phyloP scores from a whole-genome alignment of 352 stramenopile species.

The Globisporangium iwayamae region DNA sequence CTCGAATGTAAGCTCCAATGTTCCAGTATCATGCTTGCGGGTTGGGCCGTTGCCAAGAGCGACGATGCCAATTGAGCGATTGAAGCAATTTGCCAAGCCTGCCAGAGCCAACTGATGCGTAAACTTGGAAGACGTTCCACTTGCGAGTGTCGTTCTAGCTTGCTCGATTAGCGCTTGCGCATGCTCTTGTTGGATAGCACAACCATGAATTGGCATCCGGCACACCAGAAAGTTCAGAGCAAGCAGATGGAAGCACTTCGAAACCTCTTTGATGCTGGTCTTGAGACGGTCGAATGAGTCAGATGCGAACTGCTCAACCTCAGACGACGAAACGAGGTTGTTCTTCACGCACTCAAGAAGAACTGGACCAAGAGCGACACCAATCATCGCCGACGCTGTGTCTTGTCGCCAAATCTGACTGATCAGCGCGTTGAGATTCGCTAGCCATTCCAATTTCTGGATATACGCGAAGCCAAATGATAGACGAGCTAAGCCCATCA shows the following conservation, averaged over 20 bases:
- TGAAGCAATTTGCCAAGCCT: conserved; percentile 13
- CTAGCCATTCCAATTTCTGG: conserved; percentile 37
- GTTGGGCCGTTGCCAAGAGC: background rate
- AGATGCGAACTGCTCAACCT: conserved; percentile 29
- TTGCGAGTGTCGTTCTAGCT: background rate
- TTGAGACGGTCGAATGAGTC: conserved; percentile 26
- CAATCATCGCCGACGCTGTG: conserved; percentile 13
- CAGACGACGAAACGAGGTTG: conserved; percentile 23
- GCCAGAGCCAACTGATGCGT: conserved; percentile 1
- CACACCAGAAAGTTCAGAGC: conserved; percentile 26
- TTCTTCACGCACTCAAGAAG: conserved; percentile 37
- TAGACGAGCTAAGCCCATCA: conserved; percentile 31
- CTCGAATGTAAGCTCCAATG: conserved; percentile 6
- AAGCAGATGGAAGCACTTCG: conserved; percentile 25
- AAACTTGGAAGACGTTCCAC: background rate
- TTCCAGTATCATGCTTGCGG: background rate
- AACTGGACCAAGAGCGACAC: conserved; percentile 34
- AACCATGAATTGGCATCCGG: conserved; percentile 8
- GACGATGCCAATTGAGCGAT: conserved; percentile 13
- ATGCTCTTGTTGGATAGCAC: background rate
- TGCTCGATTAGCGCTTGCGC: conserved; percentile 2
- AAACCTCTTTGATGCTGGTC: background rate
- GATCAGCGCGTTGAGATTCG: conserved; percentile 35
- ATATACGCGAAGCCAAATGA: conserved; percentile 27
- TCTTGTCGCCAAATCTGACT: conserved; percentile 20